Percentiles rank a stretch among this genome's conserved stretches.
Evolutionary conservation across 495 filamentous ascomycete species (phyloP).

Genomic region (Aspergillus wentii): DNA sequence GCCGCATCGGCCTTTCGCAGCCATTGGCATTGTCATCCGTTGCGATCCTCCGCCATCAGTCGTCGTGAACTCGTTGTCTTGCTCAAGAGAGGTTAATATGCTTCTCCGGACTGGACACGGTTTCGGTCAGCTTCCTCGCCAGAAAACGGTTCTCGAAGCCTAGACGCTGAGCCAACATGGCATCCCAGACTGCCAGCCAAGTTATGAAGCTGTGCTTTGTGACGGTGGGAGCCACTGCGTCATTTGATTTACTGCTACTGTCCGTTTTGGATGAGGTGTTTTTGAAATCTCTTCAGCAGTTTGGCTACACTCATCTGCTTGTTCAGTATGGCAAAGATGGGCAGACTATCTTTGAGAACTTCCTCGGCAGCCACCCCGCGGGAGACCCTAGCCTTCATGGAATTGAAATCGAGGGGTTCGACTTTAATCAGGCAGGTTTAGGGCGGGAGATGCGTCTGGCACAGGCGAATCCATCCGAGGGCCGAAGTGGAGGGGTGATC

Average conservation of each 20-base stretch:
- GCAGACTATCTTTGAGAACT: conserved; percentile 37
- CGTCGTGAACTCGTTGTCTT: neutral
- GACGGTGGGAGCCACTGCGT: conserved; percentile 86
- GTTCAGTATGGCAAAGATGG: conserved; percentile 73
- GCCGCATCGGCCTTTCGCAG: too few species aligned
- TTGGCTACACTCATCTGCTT: conserved; percentile 59
- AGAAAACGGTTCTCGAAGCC: neutral
- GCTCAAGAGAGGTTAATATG: conserved; percentile 1
- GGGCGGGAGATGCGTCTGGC: conserved; percentile 49
- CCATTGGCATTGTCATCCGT: too few species aligned
- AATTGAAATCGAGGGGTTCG: conserved; percentile 57
- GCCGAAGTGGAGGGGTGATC: conserved; percentile 50
- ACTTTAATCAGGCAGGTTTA: conserved; percentile 57
- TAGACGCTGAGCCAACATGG: conserved; percentile 1
- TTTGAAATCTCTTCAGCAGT: conserved; percentile 45
- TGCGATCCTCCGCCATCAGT: conserved; percentile 4
- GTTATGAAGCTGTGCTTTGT: conserved; percentile 61
- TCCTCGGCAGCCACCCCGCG: conserved; percentile 12
- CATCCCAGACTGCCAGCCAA: conserved; percentile 1
- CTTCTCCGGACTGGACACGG: conserved; percentile 1
- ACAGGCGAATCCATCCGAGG: conserved; percentile 37
- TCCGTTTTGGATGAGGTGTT: conserved; percentile 60
- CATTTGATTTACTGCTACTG: conserved; percentile 66
- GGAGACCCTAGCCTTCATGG: conserved; percentile 22
- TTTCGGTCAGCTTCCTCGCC: neutral